Percentiles rank a stretch among this genome's conserved stretches.
phyloP scores from a whole-genome alignment of 805 yeast species.

The Hanseniaspora occidentalis region DNA sequence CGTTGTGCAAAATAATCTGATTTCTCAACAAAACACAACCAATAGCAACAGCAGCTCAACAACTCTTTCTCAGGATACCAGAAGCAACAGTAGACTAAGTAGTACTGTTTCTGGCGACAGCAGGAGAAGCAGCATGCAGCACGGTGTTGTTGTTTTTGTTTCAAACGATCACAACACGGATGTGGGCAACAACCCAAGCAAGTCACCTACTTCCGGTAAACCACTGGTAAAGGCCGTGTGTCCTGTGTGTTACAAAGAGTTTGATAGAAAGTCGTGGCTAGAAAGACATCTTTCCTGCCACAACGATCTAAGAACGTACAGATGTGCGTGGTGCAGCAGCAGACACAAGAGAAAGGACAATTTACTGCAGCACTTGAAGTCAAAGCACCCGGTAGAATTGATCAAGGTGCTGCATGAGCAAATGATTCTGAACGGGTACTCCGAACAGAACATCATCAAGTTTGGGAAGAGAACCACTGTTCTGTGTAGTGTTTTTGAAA shows the following conservation, averaged over 20 bases:
- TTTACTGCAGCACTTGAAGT: conserved; percentile 21
- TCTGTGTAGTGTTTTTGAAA: too few relatives aligned
- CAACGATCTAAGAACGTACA: conserved; percentile 15
- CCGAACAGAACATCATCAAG: background rate
- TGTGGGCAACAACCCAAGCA: background rate
- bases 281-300: conserved; percentile 22
- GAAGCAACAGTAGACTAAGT: background rate
- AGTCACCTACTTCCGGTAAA: background rate
- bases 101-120: background rate
- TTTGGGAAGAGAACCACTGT: too few relatives aligned
- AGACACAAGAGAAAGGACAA: conserved; percentile 24
- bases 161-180: background rate
- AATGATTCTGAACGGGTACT: background rate
- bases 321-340: conserved; percentile 21
- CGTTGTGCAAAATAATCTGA: too few relatives aligned
- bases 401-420: conserved; percentile 11
- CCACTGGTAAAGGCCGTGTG: conserved; percentile 7
- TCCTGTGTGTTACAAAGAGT: conserved; percentile 20
- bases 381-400: conserved; percentile 19
- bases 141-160: too few relatives aligned
- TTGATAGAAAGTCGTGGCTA: conserved; percentile 22
- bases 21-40: too few relatives aligned
- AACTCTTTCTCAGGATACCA: too few relatives aligned
- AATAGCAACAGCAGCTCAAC: too few relatives aligned
- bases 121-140: too few relatives aligned